Evolutionary conservation across 2,329 filamentous ascomycete species (phyloP), one percentile per base, ranked within the genome.

Genomic region (Coniochaeta sp.): DNA sequence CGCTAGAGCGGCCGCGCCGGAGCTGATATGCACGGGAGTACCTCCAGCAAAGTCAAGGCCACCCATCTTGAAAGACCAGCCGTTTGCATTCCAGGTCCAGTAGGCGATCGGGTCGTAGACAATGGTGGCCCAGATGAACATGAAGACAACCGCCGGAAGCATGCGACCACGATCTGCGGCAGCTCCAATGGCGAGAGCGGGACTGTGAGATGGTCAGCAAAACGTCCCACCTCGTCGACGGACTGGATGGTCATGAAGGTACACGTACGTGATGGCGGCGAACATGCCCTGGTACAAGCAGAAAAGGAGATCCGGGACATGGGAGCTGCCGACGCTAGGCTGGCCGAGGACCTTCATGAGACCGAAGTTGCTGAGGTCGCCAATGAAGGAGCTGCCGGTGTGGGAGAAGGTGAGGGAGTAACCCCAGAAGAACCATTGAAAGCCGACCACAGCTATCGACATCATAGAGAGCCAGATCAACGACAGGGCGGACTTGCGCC

Each of bases 401-500:
- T 92, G 90, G 7, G 90, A 92, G 75, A 96, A 96, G 63, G 90
- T 83, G 58, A 96, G 78, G 12, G 89, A 93, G 74, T 93, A 96
- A 55, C 91, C 91, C 91, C 91, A 96, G 79, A 96, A 93, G 79
- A 96, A 96, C 91, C 92, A 96, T 71, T 96, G 91, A 76, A 96
- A 96, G 57, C 86, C 88, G 62, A 92, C 85, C 65, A 96, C 85
- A 12, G 85, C 89, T 4, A 89, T 84, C 17, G 90, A 88, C 78
- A 96, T 88, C 77, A 96, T 84, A 16, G 90, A 90, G 4, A 96
- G 82, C 82, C 90, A 93, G 73, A 96, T 89, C 63, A 96, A 81
- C 19, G 91, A 90, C 59, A 96, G 81, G 4, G 92, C 92, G 0
- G 91, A 96, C 79, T 96, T 96, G 73, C 92, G 86, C 60, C 91